Base-by-base conservation (phyloP, 495 filamentous ascomycete genomes). In the Peziza echinospora region DNA sequence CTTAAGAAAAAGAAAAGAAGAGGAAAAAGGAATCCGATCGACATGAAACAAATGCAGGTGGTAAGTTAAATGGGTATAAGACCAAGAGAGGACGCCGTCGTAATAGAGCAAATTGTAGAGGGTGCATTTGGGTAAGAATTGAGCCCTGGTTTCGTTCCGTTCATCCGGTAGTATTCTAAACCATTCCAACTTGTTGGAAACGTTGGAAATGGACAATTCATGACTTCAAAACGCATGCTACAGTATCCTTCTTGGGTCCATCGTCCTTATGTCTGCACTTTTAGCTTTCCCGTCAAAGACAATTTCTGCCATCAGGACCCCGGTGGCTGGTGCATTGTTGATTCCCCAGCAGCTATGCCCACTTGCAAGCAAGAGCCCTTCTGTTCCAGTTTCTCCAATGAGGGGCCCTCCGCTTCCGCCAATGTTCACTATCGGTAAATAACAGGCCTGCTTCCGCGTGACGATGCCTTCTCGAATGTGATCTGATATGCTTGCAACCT, bases 271-370 rank as follows among this genome's bases (percentile, higher is more conserved):
- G 51, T 77, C 76, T 11, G 82, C 84, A 48, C 82, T 87, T 58
- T 64, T 80, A 4, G 80, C 73, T 50, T 70, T 67, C 7, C 84
- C 84, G 47, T 91, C 84, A 55, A 86, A 79, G 4, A 91, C 65
- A 61, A 89, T 72, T 57, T 87, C 84, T 48, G 79, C 82, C 65
- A 97, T 80, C 26, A 92, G 62, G 67, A 79, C 84, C 3, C 87
- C 89, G 17, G 86, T 94, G 5, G 75, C 91, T 4, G 86, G 84
- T 2, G 76, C 84, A 68, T 97, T 97, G 62, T 94, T 87, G 44
- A 97, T 93, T 13, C 87, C 87, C 89, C 89, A 96, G 62, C 89
- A 96, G 3, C 84, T 93, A 64, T 97, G 89, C 10, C 89, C 89
- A 5, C 82, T 70, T 2, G 91, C 89, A 50, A 97, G 64, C 58